Base-by-base conservation (phyloP, 2,329 filamentous ascomycete genomes). In the Epichloe baconii region DNA sequence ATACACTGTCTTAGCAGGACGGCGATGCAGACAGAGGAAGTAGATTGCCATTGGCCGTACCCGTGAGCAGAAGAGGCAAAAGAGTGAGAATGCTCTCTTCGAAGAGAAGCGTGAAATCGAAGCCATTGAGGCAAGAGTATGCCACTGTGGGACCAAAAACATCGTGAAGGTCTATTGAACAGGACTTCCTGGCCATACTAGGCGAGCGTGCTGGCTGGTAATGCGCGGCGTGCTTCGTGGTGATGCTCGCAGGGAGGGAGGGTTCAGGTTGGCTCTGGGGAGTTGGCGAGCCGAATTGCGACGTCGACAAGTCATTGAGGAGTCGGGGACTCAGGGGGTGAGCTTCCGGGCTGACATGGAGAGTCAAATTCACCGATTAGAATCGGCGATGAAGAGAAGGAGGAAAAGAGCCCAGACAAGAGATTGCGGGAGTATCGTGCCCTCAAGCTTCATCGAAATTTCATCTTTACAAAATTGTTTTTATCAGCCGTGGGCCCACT, bases 71-170 rank as follows among this genome's bases (percentile, higher is more conserved):
- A n/a, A 59, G 49, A 17, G 58, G 57, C 38, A 56, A 49, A 34
- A 61, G 41, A 6, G 56, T 57, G 26, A 63, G 54, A 19, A 63
- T 53, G 43, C 52, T 52, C 47, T 63, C 59, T 44, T 63, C 58
- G 48, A 62, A 63, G 3, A 63, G 52, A 10, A 63, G 53, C 6
- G 61, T 62, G 44, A 63, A 62, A 52, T 63, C 61, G 53, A 60
- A 62, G 43, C 60, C 59, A n/a, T 48, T 54, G n/a, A 56, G 55
- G 47, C 60, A 63, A 36, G 46, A 44, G 11, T 17, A 31, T 36
- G 48, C 52, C 37, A 59, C 55, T 3, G 46, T 44, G 4, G 58
- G 58, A 12, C 58, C 58, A 44, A 58, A 59, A 14, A 26, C 37
- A 19, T 56, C 45, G 37, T 55, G 43, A 23, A 53, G 49, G 14